A percentile compares a stretch with the other conserved stretches of the same genome.
phyloP scores from a whole-genome alignment of 306 rosid genomes.

The Elaeagnus macrophylla region DNA sequence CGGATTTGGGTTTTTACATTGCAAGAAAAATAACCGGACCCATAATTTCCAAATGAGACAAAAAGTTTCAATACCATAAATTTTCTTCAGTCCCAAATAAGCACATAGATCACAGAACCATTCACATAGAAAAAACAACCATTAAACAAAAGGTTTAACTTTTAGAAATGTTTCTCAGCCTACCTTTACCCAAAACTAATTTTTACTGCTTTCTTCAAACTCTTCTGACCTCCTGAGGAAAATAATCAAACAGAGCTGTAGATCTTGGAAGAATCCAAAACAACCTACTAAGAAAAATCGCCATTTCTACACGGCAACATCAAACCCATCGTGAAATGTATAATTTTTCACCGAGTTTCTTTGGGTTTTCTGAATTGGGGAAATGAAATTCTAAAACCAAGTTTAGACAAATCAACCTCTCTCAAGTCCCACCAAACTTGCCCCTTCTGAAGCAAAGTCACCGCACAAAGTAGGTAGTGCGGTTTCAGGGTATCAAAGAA shows the following conservation, averaged over 20 bases:
- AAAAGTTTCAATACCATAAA: too few relatives aligned
- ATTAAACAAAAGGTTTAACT: neutral
- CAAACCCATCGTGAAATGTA: constrained; percentile 31
- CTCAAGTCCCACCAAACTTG: neutral
- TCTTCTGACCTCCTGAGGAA: constrained; percentile 12
- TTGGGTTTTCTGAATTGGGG: constrained; percentile 20
- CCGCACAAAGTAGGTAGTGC: constrained; percentile 20
- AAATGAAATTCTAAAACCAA: constrained; percentile 23
- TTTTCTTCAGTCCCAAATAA: too few relatives aligned
- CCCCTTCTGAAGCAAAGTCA: constrained; percentile 8
- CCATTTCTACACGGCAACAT: constrained; percentile 18
- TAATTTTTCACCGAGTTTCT: neutral
- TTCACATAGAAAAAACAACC: neutral
- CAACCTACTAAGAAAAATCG: constrained; percentile 17
- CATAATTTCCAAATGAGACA: too few relatives aligned
- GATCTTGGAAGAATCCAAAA: constrained; percentile 26
- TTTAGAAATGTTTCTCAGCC: constrained; percentile 17
- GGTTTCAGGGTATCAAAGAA: constrained; percentile 20
- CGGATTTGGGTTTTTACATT: too few relatives aligned
- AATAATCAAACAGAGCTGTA: constrained; percentile 20
- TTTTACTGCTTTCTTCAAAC: constrained; percentile 22
- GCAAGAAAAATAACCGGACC: too few relatives aligned
- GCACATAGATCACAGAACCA: too few relatives aligned
- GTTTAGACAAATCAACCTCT: constrained; percentile 17
- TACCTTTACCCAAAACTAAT: constrained; percentile 22